phyloP scores from a whole-genome alignment of 768 basidiomycete species.

The Galerina marginata region DNA sequence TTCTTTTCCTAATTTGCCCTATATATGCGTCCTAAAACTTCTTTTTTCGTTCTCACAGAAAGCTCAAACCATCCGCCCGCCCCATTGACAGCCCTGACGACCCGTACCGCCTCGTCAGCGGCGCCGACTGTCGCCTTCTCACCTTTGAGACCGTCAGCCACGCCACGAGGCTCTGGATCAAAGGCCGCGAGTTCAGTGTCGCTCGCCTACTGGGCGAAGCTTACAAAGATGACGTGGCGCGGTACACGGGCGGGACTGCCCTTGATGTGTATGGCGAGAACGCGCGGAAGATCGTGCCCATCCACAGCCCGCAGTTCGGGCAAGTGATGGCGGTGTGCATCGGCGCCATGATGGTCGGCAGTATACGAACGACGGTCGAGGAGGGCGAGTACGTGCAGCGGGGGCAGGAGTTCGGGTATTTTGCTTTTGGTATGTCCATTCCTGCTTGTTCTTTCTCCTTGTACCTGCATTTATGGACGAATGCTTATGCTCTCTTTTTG shows the following conservation, averaged over 20 bases:
- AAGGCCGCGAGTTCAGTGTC: constrained; percentile 72
- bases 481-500: not conserved
- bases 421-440: not conserved
- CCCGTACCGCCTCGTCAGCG: constrained; percentile 57
- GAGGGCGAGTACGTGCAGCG: not conserved
- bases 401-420: not conserved
- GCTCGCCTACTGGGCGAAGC: constrained; percentile 58
- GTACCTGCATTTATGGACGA: not conserved
- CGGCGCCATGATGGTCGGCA: not conserved
- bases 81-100: constrained; percentile 63
- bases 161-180: constrained; percentile 77
- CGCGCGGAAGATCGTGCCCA: not conserved
- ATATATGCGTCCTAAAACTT: not conserved
- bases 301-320: not conserved
- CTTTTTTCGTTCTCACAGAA: constrained; percentile 32
- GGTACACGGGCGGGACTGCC: constrained; percentile 41
- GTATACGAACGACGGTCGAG: not conserved
- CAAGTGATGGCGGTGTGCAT: not conserved
- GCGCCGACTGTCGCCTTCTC: constrained; percentile 77
- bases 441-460: no score
- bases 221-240: constrained; percentile 41
- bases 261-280: not conserved
- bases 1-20: not conserved
- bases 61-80: constrained; percentile 62
- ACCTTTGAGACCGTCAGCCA: constrained; percentile 63